A percentile compares a stretch with the other conserved stretches of the same genome.
These are phyloP conservation scores for Malassezia nana DNA, from an alignment of 1,284 basidiomycete genomes.

Conservation along the genomic window DNA sequence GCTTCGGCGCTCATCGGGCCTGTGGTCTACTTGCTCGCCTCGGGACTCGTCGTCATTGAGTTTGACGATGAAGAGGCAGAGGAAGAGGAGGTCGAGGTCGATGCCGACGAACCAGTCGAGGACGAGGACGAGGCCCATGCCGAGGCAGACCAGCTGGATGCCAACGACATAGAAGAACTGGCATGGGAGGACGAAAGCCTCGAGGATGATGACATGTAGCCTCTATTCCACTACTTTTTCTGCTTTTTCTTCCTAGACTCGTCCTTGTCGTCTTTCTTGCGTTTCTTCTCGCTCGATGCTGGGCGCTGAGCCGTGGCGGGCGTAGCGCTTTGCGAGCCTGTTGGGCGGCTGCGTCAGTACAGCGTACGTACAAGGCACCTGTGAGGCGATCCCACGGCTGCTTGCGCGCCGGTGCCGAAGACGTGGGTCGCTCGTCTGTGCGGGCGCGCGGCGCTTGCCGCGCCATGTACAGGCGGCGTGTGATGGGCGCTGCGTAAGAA, in stretches of 20 bases:
- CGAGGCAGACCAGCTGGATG: background rate
- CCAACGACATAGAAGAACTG: background rate
- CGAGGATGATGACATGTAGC: background rate
- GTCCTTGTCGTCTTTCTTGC: constrained; percentile 20
- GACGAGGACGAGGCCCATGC: background rate
- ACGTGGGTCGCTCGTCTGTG: constrained; percentile 11
- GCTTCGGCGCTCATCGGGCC: constrained; percentile 29
- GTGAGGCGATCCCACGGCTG: constrained; percentile 34
- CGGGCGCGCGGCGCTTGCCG: constrained; percentile 21
- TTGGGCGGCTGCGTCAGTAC: constrained; percentile 16
- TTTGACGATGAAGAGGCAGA: constrained; percentile 13
- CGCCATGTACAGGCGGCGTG: constrained; percentile 20
- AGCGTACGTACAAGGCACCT: constrained; percentile 22
- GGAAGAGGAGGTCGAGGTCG: background rate
- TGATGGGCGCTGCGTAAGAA: constrained; percentile 11
- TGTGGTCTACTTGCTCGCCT: constrained; percentile 30
- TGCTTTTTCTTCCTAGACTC: constrained; percentile 8
- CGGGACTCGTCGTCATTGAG: constrained; percentile 35
- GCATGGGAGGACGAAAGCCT: background rate
- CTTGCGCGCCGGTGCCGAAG: constrained; percentile 19
- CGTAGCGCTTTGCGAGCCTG: constrained; percentile 5
- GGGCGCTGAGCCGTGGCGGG: background rate
- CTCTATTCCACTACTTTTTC: constrained; percentile 10
- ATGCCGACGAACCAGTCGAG: background rate
- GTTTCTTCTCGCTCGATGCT: constrained; percentile 14